These are phyloP conservation scores for Drechslerella dactyloides DNA, from an alignment of 2,329 filamentous ascomycete genomes.

Conservation along the genomic window DNA sequence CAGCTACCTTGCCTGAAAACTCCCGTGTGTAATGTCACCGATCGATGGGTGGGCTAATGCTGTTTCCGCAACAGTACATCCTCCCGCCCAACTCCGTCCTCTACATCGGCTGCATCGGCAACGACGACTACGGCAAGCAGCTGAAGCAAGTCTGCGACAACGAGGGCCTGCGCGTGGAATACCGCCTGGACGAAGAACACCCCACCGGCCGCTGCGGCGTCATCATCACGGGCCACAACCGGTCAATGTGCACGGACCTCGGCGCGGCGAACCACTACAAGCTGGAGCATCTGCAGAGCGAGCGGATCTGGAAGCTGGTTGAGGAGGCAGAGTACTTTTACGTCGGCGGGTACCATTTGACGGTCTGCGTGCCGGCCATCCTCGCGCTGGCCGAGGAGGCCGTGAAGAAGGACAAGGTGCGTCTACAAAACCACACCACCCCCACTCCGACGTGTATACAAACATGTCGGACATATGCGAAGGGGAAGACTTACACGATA, in stretches of 20 bases:
- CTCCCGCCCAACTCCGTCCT: slow-evolving; percentile 87
- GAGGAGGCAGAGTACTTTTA: slow-evolving; percentile 89
- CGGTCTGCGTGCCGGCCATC: slow-evolving; percentile 89
- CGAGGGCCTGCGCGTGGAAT: slow-evolving; percentile 90
- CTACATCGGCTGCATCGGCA: slow-evolving; percentile 90
- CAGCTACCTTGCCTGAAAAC: too few relatives aligned
- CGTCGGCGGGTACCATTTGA: slow-evolving; percentile 96
- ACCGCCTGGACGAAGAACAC: slow-evolving; percentile 82
- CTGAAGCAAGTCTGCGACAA: slow-evolving; percentile 79
- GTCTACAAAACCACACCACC: not conserved
- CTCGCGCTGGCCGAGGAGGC: slow-evolving; percentile 90
- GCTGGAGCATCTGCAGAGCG: slow-evolving; percentile 86
- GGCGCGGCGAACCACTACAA: slow-evolving; percentile 97
- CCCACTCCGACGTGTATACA: too few relatives aligned
- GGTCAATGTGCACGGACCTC: slow-evolving; percentile 91
- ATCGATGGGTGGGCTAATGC: not conserved
- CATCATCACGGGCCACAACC: slow-evolving; percentile 95
- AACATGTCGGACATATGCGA: too few relatives aligned
- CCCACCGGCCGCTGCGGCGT: slow-evolving; percentile 94
- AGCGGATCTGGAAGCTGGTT: slow-evolving; percentile 88
- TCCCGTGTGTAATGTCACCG: too few relatives aligned
- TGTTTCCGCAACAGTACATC: slow-evolving; percentile 70
- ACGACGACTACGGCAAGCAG: slow-evolving; percentile 93
- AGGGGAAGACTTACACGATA: too few relatives aligned
- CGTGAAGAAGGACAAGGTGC: slow-evolving; percentile 81